Conservation (phyloP, 2,329 filamentous ascomycete species). For the Clarireedia monteithiana region DNA sequence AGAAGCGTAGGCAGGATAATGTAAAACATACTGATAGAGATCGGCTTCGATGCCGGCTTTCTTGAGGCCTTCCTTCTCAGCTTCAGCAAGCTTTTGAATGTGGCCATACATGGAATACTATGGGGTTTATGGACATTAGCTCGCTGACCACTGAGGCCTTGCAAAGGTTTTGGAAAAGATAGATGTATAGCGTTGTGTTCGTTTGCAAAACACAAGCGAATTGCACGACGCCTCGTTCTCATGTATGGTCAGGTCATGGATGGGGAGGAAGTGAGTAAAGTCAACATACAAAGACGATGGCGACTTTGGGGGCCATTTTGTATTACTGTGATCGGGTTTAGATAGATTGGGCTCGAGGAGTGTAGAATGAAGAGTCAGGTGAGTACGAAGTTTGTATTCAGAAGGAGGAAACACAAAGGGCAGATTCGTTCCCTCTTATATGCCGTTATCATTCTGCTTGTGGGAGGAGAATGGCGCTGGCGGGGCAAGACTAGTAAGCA, state of each 20-base stretch:
- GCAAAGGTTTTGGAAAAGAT: neutral
- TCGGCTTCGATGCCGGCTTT: constrained; percentile 75
- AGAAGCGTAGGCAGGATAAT: neutral
- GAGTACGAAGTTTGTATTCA: constrained; percentile 14
- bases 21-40: constrained; percentile 44
- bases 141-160: neutral
- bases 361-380: neutral
- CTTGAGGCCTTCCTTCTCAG: constrained; percentile 85
- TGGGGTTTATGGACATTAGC: neutral
- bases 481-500: no score
- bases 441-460: constrained; percentile 13
- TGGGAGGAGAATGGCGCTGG: neutral
- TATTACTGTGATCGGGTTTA: neutral
- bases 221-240: no score
- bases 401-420: constrained; percentile 34
- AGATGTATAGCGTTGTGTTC: no score
- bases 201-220: no score
- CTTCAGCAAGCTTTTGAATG: constrained; percentile 74
- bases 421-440: constrained; percentile 35
- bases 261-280: constrained; percentile 11
- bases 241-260: neutral
- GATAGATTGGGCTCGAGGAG: neutral
- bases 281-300: constrained; percentile 74
- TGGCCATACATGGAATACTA: constrained; percentile 96
- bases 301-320: constrained; percentile 79